Percentiles rank a stretch among this genome's conserved stretches.
phyloP scores from a whole-genome alignment of 768 basidiomycete species.

The Tricholoma bakamatsutake region DNA sequence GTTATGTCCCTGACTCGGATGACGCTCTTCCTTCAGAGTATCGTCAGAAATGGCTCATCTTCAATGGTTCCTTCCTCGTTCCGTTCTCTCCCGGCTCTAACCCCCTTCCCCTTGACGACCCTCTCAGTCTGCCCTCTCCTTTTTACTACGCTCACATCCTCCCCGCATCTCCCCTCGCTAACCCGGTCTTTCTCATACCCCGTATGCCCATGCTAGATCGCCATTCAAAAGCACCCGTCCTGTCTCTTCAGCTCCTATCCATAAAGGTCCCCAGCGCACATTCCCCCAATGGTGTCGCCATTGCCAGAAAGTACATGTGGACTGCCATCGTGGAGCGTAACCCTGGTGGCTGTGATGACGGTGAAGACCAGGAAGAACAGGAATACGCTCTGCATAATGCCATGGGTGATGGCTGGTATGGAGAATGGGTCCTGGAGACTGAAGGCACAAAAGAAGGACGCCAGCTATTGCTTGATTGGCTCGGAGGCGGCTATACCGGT shows the following conservation, averaged over 20 bases:
- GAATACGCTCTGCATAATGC: constrained; percentile 24
- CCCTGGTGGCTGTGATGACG: constrained; percentile 6
- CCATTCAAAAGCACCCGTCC: neutral
- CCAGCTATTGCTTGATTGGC: constrained; percentile 48
- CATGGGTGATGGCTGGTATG: constrained; percentile 65
- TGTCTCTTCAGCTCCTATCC: neutral
- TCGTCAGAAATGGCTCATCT: constrained; percentile 56
- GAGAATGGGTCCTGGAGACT: constrained; percentile 77
- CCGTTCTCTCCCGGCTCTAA: constrained; percentile 54
- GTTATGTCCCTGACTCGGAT: constrained; percentile 52
- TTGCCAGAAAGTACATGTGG: constrained; percentile 5
- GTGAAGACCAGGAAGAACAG: constrained; percentile 14
- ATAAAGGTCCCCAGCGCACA: neutral
- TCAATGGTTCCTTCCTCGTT: constrained; percentile 55
- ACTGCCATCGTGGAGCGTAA: constrained; percentile 5
- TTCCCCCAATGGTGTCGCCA: constrained; percentile 7
- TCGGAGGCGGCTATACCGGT: constrained; percentile 31
- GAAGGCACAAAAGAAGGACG: constrained; percentile 69
- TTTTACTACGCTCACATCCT: constrained; percentile 73
- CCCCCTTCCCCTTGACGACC: constrained; percentile 48
- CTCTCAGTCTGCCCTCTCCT: constrained; percentile 65
- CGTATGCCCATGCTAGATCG: constrained; percentile 21
- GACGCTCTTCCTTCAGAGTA: constrained; percentile 12
- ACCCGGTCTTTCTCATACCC: constrained; percentile 30
- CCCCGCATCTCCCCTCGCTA: constrained; percentile 24